phyloP scores from a whole-genome alignment of 1,139 yeast genomes.

The Candida glucosophila region DNA sequence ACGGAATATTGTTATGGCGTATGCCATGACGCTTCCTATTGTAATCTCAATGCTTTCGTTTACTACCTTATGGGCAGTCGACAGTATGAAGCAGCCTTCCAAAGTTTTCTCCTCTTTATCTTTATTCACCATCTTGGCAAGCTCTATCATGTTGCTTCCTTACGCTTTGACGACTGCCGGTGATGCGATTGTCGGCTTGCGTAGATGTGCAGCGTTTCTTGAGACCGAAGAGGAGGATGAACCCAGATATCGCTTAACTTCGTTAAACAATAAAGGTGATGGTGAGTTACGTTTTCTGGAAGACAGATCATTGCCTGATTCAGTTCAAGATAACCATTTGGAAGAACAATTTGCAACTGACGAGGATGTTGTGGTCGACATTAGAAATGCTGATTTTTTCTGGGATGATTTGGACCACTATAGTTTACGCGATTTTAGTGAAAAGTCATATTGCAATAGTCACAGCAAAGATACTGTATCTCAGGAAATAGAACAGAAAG shows the following conservation, averaged over 20 bases:
- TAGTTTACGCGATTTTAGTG: constrained; percentile 1
- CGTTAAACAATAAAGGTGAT: constrained; percentile 2
- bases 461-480: constrained; percentile 3
- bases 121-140: constrained; percentile 42
- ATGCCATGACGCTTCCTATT: constrained; percentile 37
- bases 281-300: background rate
- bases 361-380: constrained; percentile 13
- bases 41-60: constrained; percentile 34
- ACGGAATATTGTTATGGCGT: constrained; percentile 38
- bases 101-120: constrained; percentile 44
- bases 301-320: background rate
- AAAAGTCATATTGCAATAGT: constrained; percentile 7
- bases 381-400: constrained; percentile 22
- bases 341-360: constrained; percentile 2
- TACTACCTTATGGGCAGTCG: constrained; percentile 35
- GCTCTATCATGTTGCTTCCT: constrained; percentile 45
- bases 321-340: background rate
- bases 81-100: constrained; percentile 29
- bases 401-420: constrained; percentile 31
- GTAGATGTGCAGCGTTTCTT: constrained; percentile 36
- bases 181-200: constrained; percentile 46
- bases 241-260: constrained; percentile 6
- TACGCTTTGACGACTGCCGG: constrained; percentile 47
- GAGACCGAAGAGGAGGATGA: constrained; percentile 28
- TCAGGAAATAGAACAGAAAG: constrained; percentile 10